Base-by-base conservation (phyloP, 352 stramenopile genomes). In the Pythium scleroteichum region DNA sequence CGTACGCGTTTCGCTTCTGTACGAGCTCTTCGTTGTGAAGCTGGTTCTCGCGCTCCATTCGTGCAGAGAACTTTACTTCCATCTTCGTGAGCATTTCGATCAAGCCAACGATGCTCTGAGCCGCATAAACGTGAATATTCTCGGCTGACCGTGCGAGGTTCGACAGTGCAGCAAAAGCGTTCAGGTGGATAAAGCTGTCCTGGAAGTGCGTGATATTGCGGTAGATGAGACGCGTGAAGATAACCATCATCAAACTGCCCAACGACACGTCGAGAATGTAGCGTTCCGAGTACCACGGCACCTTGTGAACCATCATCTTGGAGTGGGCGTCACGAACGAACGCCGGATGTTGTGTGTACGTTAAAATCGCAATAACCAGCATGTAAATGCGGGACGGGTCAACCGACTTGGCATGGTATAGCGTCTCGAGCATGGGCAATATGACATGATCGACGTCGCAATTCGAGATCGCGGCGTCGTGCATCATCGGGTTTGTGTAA, bases 121-220 rank as follows among this genome's bases (percentile, higher is more conserved):
- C 82, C 22, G 85, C 80, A 53, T 87, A 87, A 40, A 78, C 69
- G 62, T 94, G 85, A 16, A 94, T 49, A 44, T 90, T 86, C 53
- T 91, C 76, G 12, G 82, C 82, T 19, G 73, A 79, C 3, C 82
- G 79, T 14, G 83, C 80, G 16, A 94, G 69, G 51, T 94, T 94
- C 13, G 79, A 92, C 2, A 94, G 59, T 8, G 64, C 75, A 0
- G 78, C 80, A 55, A 94, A 90, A 2, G 79, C 82, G 39, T 91
- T 88, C 32, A 89, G 47, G 38, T 94, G 85, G 42, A 94, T 77
- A 38, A 90, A 88, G 19, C 74, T 86, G 64, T 94, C 85, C 35
- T 90, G 82, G 49, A 90, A 89, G 42, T 87, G 74, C 13, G 79
- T 87, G 46, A 94, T 88, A 67, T 94, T 94, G 44, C 76, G 79